Conservation (phyloP, 768 basidiomycete species). For the Lactifluus volemus region DNA sequence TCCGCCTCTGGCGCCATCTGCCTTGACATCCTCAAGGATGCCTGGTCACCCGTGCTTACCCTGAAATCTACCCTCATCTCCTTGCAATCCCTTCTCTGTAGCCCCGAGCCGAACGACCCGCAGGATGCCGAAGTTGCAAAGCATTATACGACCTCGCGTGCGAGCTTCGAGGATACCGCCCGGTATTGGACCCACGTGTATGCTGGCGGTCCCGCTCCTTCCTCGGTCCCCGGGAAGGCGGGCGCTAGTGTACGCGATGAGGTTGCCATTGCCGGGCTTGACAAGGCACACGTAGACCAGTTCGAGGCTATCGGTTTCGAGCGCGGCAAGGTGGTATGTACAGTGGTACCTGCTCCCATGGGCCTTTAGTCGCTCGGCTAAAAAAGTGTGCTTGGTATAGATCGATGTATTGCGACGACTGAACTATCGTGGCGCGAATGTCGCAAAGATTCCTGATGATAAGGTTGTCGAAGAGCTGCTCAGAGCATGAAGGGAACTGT, state of each 20-base stretch:
- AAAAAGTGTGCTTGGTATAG: constrained; percentile 29
- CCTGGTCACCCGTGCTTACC: constrained; percentile 93
- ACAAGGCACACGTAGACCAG: constrained; percentile 72
- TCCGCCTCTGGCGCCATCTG: constrained; percentile 94
- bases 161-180: constrained; percentile 86
- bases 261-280: constrained; percentile 70
- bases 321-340: constrained; percentile 64
- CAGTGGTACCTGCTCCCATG: not conserved
- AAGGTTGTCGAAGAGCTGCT: constrained; percentile 80
- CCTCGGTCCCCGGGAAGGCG: constrained; percentile 20
- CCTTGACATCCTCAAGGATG: constrained; percentile 80
- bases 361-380: not conserved
- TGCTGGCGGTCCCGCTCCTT: constrained; percentile 56
- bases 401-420: constrained; percentile 82
- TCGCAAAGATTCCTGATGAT: constrained; percentile 72
- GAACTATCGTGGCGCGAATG: constrained; percentile 82
- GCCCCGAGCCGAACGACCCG: constrained; percentile 92
- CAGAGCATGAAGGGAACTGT: constrained; percentile 33
- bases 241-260: constrained; percentile 30
- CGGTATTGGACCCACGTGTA: constrained; percentile 91
- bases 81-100: constrained; percentile 85
- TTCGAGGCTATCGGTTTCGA: constrained; percentile 82
- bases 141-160: constrained; percentile 84
- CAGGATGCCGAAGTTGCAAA: constrained; percentile 98
- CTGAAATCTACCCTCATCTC: constrained; percentile 95